A percentile compares a stretch with the other conserved stretches of the same genome.
These are phyloP conservation scores for Rhodotorula sp. DNA, from an alignment of 1,284 basidiomycete species.

Conservation along the genomic window DNA sequence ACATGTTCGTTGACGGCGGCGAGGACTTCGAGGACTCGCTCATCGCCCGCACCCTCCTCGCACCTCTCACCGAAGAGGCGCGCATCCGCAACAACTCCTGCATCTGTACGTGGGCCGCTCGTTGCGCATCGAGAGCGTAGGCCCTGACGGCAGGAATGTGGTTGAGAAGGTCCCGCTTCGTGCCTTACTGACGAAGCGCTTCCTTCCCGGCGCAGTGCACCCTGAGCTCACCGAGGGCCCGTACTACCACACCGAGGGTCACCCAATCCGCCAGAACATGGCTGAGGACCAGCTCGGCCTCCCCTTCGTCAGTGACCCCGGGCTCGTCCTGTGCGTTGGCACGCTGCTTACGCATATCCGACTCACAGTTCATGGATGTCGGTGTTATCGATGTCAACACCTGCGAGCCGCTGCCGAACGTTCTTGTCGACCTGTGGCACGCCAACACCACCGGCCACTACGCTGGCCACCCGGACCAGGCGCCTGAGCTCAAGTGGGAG, in stretches of 20 bases:
- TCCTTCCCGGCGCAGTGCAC: conserved; percentile 30
- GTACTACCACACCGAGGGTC: conserved; percentile 56
- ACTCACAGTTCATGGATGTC: conserved; percentile 58
- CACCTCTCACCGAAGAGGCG: conserved; percentile 44
- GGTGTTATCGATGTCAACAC: conserved; percentile 73
- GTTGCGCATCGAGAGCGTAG: no score
- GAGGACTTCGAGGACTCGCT: conserved; percentile 41
- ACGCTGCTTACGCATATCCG: not conserved
- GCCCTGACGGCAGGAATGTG: no score
- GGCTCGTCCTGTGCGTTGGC: no score
- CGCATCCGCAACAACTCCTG: conserved; percentile 52
- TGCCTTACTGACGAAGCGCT: no score
- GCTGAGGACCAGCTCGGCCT: conserved; percentile 60
- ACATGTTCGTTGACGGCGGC: conserved; percentile 50
- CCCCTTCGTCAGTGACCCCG: conserved; percentile 49
- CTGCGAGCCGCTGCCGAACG: conserved; percentile 66
- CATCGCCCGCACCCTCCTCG: conserved; percentile 45
- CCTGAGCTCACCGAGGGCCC: conserved; percentile 55
- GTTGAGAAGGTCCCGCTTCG: not conserved
- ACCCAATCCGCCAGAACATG: conserved; percentile 59
- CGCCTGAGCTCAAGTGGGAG: conserved; percentile 50
- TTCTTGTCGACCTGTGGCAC: conserved; percentile 71
- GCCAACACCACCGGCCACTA: conserved; percentile 56
- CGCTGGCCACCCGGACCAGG: conserved; percentile 55
- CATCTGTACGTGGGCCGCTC: conserved; percentile 40